These are phyloP conservation scores for Phytophthora tentaculata DNA, from an alignment of 352 stramenopile genomes.

Conservation along the genomic window DNA sequence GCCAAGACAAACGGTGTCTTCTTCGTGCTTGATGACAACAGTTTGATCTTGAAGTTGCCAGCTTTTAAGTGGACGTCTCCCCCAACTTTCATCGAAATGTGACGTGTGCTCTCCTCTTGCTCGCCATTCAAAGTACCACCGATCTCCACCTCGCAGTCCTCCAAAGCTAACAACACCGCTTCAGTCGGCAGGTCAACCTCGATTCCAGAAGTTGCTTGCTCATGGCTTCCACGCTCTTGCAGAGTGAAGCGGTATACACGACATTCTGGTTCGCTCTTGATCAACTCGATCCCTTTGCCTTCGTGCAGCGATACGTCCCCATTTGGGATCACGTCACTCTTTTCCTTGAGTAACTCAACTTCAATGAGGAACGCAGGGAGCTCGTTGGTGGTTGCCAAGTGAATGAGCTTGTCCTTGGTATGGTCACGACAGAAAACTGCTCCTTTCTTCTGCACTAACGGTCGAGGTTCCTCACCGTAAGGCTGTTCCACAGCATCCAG, in stretches of 20 bases:
- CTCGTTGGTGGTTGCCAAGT: conserved; percentile 41
- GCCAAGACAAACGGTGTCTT: conserved; percentile 33
- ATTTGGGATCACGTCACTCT: conserved; percentile 30
- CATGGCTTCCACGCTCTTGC: conserved; percentile 6
- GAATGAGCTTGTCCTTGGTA: conserved; percentile 50
- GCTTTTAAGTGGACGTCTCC: conserved; percentile 34
- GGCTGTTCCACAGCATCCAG: conserved; percentile 46
- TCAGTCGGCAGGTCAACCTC: conserved; percentile 38
- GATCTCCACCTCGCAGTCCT: conserved; percentile 35
- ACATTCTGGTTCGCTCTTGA: conserved; percentile 49
- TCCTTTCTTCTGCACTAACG: conserved; percentile 39
- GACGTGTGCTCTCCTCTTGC: not conserved
- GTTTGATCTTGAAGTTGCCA: conserved; percentile 15
- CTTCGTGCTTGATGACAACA: conserved; percentile 17
- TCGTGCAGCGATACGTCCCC: conserved; percentile 34
- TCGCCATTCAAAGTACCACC: conserved; percentile 7
- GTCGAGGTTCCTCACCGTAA: conserved; percentile 17
- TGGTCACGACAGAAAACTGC: conserved; percentile 62
- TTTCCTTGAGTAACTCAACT: conserved; percentile 56
- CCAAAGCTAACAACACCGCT: conserved; percentile 43
- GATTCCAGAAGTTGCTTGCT: conserved; percentile 22
- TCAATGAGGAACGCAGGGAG: conserved; percentile 55
- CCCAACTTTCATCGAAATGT: conserved; percentile 27
- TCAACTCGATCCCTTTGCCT: conserved; percentile 26
- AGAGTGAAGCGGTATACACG: conserved; percentile 56